Conservation (phyloP, 257 asterid species). For the Gentiana straminea region DNA sequence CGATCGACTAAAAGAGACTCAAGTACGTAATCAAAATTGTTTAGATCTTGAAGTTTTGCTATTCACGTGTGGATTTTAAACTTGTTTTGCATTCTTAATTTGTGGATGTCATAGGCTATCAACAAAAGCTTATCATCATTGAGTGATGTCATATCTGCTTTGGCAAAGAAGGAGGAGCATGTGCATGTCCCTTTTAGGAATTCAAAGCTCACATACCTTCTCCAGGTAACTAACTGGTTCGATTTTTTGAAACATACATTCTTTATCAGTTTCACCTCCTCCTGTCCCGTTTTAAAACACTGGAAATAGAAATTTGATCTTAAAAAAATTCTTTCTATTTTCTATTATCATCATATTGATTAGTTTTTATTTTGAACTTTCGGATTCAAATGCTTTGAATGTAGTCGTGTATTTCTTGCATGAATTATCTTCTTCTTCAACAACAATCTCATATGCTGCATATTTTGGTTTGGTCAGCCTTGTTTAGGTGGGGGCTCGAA, state of each 20-base stretch:
- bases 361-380: no score
- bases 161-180: slow-evolving; percentile 94
- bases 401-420: no score
- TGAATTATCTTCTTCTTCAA: no score
- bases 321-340: no score
- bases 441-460: no score
- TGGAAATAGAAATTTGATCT: no score
- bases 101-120: slow-evolving; percentile 54
- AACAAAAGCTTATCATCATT: slow-evolving; percentile 88
- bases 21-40: slow-evolving; percentile 32
- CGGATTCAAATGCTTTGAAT: no score
- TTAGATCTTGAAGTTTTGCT: slow-evolving; percentile 5
- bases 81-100: background rate
- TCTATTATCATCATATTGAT: no score
- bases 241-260: no score
- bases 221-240: slow-evolving; percentile 48
- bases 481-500: slow-evolving; percentile 98
- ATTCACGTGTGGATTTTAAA: slow-evolving; percentile 1
- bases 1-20: slow-evolving; percentile 92
- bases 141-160: slow-evolving; percentile 85
- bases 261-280: no score
- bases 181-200: slow-evolving; percentile 62
- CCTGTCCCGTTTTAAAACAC: no score
- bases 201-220: slow-evolving; percentile 96
- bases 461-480: slow-evolving; percentile 39